Percentiles rank a stretch among this genome's conserved stretches.
These are phyloP conservation scores for Talaromyces sp. DNA, from an alignment of 2,329 filamentous ascomycete genomes.

Conservation along the genomic window DNA sequence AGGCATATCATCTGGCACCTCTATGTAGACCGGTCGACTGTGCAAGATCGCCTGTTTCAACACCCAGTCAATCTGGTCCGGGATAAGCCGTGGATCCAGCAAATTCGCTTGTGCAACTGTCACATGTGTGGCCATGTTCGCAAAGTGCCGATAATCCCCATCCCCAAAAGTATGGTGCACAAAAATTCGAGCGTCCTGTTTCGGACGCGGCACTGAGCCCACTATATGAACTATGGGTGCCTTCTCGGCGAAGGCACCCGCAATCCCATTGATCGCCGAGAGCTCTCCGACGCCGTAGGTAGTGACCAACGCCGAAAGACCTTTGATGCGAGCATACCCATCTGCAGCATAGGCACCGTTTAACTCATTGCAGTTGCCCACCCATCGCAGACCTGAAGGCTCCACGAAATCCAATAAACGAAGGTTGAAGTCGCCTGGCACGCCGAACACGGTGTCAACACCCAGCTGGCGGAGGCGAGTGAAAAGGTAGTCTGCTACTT, in stretches of 20 bases:
- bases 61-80: slow-evolving; percentile 39
- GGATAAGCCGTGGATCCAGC: slow-evolving; percentile 44
- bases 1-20: slow-evolving; percentile 10
- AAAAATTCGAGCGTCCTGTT: slow-evolving; percentile 21
- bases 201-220: slow-evolving; percentile 21
- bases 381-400: slow-evolving; percentile 17
- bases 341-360: slow-evolving; percentile 24
- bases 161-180: slow-evolving; percentile 29
- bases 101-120: slow-evolving; percentile 51
- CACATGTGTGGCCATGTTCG: slow-evolving; percentile 49
- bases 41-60: slow-evolving; percentile 23
- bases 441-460: slow-evolving; percentile 13
- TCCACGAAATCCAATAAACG: slow-evolving; percentile 1
- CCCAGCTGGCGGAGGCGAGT: slow-evolving; percentile 14
- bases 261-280: slow-evolving; percentile 22
- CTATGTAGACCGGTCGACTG: slow-evolving; percentile 15
- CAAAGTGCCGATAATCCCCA: slow-evolving; percentile 21
- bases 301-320: slow-evolving; percentile 22
- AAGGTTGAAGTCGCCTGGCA: slow-evolving; percentile 16
- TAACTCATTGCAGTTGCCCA: slow-evolving; percentile 23
- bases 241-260: slow-evolving; percentile 21
- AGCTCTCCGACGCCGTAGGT: slow-evolving; percentile 24
- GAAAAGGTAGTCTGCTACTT: slow-evolving; percentile 16
- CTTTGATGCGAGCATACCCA: slow-evolving; percentile 20
- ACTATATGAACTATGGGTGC: slow-evolving; percentile 23